These are phyloP conservation scores for Xylariaceae sp. DNA, from an alignment of 2,329 filamentous ascomycete genomes.

Conservation along the genomic window DNA sequence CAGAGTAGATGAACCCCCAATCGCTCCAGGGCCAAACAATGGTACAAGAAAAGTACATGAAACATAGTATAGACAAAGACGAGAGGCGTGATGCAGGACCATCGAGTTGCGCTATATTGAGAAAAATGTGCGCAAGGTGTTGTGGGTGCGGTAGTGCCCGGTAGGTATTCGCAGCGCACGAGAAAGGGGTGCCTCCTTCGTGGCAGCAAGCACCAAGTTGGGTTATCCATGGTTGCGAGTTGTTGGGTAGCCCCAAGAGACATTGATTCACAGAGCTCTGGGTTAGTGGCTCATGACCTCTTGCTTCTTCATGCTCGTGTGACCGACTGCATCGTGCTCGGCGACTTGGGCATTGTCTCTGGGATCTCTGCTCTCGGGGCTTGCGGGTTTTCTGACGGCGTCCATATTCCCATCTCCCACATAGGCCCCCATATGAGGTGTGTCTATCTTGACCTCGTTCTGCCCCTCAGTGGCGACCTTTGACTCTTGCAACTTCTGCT, in stretches of 20 bases:
- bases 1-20: background rate
- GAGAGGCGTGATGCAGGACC: background rate
- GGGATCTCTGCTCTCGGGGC: background rate
- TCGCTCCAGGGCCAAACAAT: background rate
- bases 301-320: constrained; percentile 11
- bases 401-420: constrained; percentile 25
- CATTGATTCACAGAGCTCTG: too few relatives aligned
- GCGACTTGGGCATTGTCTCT: background rate
- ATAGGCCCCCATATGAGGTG: constrained; percentile 28
- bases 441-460: constrained; percentile 33
- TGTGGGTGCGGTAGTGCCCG: background rate
- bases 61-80: background rate
- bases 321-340: constrained; percentile 1
- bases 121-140: background rate
- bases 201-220: too few relatives aligned
- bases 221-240: too few relatives aligned
- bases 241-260: background rate
- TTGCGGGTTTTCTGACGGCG: constrained; percentile 1
- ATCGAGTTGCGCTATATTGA: background rate
- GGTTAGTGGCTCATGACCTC: constrained; percentile 23
- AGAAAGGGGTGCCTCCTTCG: background rate
- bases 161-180: background rate
- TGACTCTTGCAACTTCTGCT: constrained; percentile 26
- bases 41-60: background rate
- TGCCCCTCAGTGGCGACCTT: constrained; percentile 29